These are phyloP conservation scores for Cordyceps cicadae DNA, from an alignment of 2,329 filamentous ascomycete genomes.

Conservation along the genomic window DNA sequence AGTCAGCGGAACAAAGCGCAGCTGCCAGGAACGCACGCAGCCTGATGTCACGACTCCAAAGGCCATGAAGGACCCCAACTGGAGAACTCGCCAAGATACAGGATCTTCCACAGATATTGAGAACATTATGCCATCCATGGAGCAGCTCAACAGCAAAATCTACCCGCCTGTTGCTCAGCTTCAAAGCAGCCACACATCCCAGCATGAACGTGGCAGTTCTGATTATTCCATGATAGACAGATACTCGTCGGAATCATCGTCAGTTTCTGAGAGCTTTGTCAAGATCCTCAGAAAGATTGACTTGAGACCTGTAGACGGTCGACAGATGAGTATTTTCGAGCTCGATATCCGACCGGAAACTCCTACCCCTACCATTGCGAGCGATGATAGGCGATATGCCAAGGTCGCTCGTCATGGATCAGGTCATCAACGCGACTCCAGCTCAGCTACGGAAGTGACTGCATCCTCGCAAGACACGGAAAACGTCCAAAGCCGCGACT, in stretches of 20 bases:
- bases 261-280: neutral
- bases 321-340: slow-evolving; percentile 8
- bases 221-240: neutral
- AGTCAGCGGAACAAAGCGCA: neutral
- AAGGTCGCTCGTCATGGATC: neutral
- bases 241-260: neutral
- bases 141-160: neutral
- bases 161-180: neutral
- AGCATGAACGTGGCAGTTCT: neutral
- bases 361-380: neutral
- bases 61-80: slow-evolving; percentile 29
- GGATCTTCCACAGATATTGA: neutral
- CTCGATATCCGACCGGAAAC: neutral
- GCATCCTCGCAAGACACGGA: neutral
- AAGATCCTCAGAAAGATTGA: neutral
- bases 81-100: slow-evolving; percentile 21
- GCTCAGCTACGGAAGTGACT: neutral
- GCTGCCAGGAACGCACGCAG: slow-evolving; percentile 15
- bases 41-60: slow-evolving; percentile 19
- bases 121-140: neutral
- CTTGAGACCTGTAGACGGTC: neutral
- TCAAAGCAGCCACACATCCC: neutral
- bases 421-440: neutral
- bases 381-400: neutral
- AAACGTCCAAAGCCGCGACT: neutral